phyloP scores from a whole-genome alignment of 1,284 basidiomycete species.

The Boletus smithii region DNA sequence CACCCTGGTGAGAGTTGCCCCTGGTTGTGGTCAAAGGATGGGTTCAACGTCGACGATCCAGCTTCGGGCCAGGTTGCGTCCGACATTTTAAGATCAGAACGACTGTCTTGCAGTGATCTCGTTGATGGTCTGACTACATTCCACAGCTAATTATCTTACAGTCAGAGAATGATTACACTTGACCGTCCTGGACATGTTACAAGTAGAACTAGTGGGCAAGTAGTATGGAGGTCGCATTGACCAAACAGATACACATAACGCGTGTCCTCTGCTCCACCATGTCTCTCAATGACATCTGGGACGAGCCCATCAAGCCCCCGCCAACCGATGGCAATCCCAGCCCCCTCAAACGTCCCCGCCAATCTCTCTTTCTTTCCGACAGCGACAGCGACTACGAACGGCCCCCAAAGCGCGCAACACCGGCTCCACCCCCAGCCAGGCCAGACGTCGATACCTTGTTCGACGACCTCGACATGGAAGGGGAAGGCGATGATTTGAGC shows the following conservation, averaged over 20 bases:
- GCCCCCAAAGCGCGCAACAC: slow-evolving; percentile 17
- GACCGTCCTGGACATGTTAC: too few relatives aligned
- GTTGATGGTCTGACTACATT: too few relatives aligned
- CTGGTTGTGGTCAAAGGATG: too few relatives aligned
- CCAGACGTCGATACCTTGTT: slow-evolving; percentile 64
- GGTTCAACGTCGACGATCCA: too few relatives aligned
- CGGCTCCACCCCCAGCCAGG: slow-evolving; percentile 20
- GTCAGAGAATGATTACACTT: too few relatives aligned
- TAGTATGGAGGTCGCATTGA: slow-evolving; percentile 6
- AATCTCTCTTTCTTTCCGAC: slow-evolving; percentile 53
- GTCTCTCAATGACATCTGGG: slow-evolving; percentile 46
- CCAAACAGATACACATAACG: slow-evolving; percentile 30
- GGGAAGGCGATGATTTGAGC: slow-evolving; percentile 34
- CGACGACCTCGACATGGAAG: slow-evolving; percentile 49
- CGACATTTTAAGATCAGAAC: too few relatives aligned
- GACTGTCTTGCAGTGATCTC: too few relatives aligned
- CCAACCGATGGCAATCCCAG: slow-evolving; percentile 8
- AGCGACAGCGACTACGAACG: slow-evolving; percentile 39
- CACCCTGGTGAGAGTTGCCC: too few relatives aligned
- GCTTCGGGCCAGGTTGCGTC: too few relatives aligned
- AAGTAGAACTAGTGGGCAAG: too few relatives aligned
- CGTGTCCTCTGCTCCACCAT: slow-evolving; percentile 23
- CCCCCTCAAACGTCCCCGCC: slow-evolving; percentile 34
- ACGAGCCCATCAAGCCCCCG: slow-evolving; percentile 35
- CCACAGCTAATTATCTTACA: too few relatives aligned